A percentile compares a stretch with the other conserved stretches of the same genome.
These are phyloP conservation scores for Haplographium delicatum DNA, from an alignment of 495 filamentous ascomycete species.

Conservation along the genomic window DNA sequence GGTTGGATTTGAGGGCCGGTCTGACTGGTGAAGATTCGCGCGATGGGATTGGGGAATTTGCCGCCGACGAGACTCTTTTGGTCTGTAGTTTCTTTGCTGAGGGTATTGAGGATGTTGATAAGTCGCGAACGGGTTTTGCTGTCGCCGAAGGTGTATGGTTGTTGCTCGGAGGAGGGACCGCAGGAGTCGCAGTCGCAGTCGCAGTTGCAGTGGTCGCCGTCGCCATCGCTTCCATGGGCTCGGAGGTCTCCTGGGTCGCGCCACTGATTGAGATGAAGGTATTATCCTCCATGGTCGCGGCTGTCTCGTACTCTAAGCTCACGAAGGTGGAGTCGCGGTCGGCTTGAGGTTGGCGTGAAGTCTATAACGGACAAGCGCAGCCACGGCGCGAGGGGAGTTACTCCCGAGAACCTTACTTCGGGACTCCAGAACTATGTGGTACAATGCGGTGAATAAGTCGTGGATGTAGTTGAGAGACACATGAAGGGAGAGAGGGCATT, in stretches of 20 bases:
- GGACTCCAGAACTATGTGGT: not conserved
- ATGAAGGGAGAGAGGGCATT: no score
- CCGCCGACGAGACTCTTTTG: constrained; percentile 33
- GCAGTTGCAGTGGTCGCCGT: not conserved
- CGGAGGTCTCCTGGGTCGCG: not conserved
- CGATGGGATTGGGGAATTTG: constrained; percentile 42
- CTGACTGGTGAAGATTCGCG: constrained; percentile 47
- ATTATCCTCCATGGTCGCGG: constrained; percentile 7
- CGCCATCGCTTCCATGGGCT: not conserved
- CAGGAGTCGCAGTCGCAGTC: not conserved
- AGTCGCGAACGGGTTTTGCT: constrained; percentile 16
- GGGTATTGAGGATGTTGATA: constrained; percentile 15
- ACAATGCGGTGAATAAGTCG: no score
- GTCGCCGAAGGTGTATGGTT: constrained; percentile 11
- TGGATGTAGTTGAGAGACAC: no score
- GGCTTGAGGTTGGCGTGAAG: no score
- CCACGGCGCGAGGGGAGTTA: not conserved
- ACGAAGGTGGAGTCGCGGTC: not conserved
- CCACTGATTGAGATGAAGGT: not conserved
- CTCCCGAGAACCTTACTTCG: not conserved
- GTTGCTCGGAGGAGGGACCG: constrained; percentile 3
- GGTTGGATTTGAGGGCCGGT: constrained; percentile 25
- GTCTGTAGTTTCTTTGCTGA: constrained; percentile 24
- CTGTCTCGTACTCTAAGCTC: not conserved
- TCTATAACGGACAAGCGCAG: not conserved